phyloP scores from a whole-genome alignment of 345 rosid species.

The Aurinia saxatilis region DNA sequence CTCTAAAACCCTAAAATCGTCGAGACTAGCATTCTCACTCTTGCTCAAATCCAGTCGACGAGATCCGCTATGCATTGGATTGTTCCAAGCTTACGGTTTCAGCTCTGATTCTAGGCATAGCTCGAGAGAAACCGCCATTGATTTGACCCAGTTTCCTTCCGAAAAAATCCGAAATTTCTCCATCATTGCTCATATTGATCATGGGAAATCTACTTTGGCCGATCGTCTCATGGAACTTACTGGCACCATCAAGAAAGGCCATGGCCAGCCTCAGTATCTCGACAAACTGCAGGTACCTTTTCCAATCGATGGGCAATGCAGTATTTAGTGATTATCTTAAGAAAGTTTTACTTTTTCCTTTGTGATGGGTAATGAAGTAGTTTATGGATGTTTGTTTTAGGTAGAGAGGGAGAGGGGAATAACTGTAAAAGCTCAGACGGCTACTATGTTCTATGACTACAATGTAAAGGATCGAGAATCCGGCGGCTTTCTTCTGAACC shows the following conservation, averaged over 20 bases:
- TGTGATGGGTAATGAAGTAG: background rate
- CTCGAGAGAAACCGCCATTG: conserved; percentile 34
- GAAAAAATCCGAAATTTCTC: conserved; percentile 92
- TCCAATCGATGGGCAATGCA: no score
- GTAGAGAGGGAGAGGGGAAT: conserved; percentile 99
- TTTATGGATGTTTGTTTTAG: conserved; percentile 29
- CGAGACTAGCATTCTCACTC: conserved; percentile 10
- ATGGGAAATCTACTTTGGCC: conserved; percentile 92
- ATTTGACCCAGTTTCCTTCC: conserved; percentile 61
- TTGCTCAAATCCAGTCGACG: conserved; percentile 7
- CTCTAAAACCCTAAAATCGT: conserved; percentile 44
- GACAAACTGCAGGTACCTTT: conserved; percentile 73
- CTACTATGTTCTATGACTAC: conserved; percentile 78
- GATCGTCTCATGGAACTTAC: conserved; percentile 98
- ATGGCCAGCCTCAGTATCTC: conserved; percentile 96
- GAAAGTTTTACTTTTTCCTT: background rate
- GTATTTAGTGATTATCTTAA: background rate
- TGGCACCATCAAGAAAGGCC: conserved; percentile 86
- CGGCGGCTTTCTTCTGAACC: conserved; percentile 50
- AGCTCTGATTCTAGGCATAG: conserved; percentile 56
- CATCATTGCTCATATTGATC: conserved; percentile 92
- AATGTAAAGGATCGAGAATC: conserved; percentile 28
- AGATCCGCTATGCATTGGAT: conserved; percentile 15
- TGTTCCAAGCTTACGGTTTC: conserved; percentile 33
- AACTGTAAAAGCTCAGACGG: conserved; percentile 96